phyloP scores from a whole-genome alignment of 306 rosid species.

The Cicer judaicum region DNA sequence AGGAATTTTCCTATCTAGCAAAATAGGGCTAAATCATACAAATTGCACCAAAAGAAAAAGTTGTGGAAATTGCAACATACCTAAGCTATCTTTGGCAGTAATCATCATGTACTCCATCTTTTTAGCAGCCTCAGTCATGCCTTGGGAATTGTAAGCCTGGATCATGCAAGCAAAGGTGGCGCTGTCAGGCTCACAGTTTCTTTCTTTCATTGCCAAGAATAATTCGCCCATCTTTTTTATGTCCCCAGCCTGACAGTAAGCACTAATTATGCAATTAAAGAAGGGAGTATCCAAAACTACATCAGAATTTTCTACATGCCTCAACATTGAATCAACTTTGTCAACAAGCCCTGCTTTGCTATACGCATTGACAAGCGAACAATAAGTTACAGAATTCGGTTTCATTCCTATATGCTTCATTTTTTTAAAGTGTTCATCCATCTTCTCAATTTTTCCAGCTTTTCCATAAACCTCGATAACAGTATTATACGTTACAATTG shows the following conservation, averaged over 20 bases:
- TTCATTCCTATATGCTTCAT: slow-evolving; percentile 88
- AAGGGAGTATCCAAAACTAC: slow-evolving; percentile 78
- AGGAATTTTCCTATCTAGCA: slow-evolving; percentile 16
- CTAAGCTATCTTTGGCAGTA: slow-evolving; percentile 49
- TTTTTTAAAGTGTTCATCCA: slow-evolving; percentile 67
- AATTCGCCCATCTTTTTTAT: slow-evolving; percentile 64
- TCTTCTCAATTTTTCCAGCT: slow-evolving; percentile 69
- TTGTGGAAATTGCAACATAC: slow-evolving; percentile 45
- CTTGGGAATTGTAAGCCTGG: slow-evolving; percentile 66
- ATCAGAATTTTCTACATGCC: slow-evolving; percentile 83
- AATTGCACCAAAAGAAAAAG: slow-evolving; percentile 31
- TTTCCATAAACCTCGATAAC: slow-evolving; percentile 80
- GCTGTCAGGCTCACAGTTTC: slow-evolving; percentile 68
- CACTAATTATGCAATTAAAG: slow-evolving; percentile 75
- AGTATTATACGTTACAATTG: slow-evolving; percentile 78
- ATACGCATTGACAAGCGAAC: slow-evolving; percentile 84
- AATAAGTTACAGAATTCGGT: slow-evolving; percentile 80
- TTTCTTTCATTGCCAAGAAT: slow-evolving; percentile 74
- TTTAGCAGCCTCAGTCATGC: slow-evolving; percentile 76
- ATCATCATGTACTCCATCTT: slow-evolving; percentile 60
- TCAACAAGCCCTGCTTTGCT: slow-evolving; percentile 62
- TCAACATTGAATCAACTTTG: slow-evolving; percentile 74
- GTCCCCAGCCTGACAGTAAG: slow-evolving; percentile 76
- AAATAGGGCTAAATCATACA: neutral
- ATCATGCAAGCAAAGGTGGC: slow-evolving; percentile 74